Percentiles rank a stretch among this genome's conserved stretches.
Evolutionary conservation across 192 early-diverging fungal genomes (phyloP).

Genomic region (Tieghemiomyces parasiticus): DNA sequence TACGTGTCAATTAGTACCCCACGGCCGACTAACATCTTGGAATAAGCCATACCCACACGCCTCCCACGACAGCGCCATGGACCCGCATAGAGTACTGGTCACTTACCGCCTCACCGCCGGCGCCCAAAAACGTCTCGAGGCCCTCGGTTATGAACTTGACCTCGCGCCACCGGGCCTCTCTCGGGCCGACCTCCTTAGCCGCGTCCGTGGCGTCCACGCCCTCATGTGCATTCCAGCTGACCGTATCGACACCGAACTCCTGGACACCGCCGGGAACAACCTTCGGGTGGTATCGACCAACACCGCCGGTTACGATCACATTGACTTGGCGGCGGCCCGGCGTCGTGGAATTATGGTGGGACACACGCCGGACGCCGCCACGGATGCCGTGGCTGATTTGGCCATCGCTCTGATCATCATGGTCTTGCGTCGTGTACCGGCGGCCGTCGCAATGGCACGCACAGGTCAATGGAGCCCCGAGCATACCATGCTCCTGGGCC

Average conservation of each 20-base stretch:
- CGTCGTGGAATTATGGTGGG: slow-evolving; percentile 44
- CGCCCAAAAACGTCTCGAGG: too few relatives aligned
- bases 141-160: too few relatives aligned
- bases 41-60: too few relatives aligned
- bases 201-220: slow-evolving; percentile 36
- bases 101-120: too few relatives aligned
- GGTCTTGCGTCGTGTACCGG: slow-evolving; percentile 48
- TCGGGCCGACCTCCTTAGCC: too few relatives aligned
- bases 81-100: too few relatives aligned
- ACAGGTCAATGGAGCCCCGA: background rate
- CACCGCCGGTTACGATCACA: slow-evolving; percentile 75
- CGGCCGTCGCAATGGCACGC: slow-evolving; percentile 23
- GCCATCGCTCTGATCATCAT: slow-evolving; percentile 60
- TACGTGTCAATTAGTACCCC: too few relatives aligned
- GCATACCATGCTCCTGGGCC: slow-evolving; percentile 28
- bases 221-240: slow-evolving; percentile 44
- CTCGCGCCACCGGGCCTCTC: too few relatives aligned
- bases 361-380: slow-evolving; percentile 76
- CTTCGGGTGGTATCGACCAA: slow-evolving; percentile 62
- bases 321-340: slow-evolving; percentile 37
- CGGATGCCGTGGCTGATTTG: slow-evolving; percentile 75
- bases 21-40: too few relatives aligned
- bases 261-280: slow-evolving; percentile 42
- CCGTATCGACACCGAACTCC: slow-evolving; percentile 44
- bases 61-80: too few relatives aligned